Base-by-base conservation (phyloP, 257 asterid genomes). In the Prunella vulgaris region DNA sequence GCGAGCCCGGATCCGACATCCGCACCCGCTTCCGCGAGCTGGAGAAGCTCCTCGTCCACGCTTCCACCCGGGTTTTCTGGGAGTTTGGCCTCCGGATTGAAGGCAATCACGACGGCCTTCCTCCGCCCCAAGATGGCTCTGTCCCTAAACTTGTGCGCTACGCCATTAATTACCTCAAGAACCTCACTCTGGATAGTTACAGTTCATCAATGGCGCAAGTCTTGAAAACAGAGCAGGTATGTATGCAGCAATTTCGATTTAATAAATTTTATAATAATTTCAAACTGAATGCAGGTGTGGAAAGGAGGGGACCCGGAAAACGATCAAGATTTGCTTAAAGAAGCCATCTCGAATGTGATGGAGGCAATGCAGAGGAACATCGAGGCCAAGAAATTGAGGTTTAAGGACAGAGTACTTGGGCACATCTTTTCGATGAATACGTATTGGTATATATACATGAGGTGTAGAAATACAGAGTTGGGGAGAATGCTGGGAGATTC, bases 31-130 rank as follows among this genome's bases (percentile, higher is more conserved):
- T 77, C 18, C 69, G 96, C 15, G 97, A 90, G 25, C 88, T 88
- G 8, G 84, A 85, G 65, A 90, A 90, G 69, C 95, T 90, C 15
- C 65, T 88, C 3, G 85, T 90, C 1, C 92, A 88, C 22, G 84
- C 90, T n/a, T 84, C 96, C 0, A 84, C 89, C 0, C 74, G 81
- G 44, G 93, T 85, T 0, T 87, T 88, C 33, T 91, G 81, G 82
- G 97, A 88, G 72, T 80, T 91, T 4, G 95, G 97, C n/a, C 81
- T 91, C 46, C 84, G 77, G 66, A 91, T 91, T 5, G 97, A 91
- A 58, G 90, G 87, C 22, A 87, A 78, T 40, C 90, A 86, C 12
- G 93, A 90, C 32, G 89, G 86, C 20, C 54, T 82, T 9, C 92
- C 93, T 12, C 88, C 88, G 12, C 89, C 96, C 0, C 85, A 61